These are phyloP conservation scores for Neurospora tetrasperma DNA, from an alignment of 495 filamentous ascomycete genomes.

Conservation along the genomic window DNA sequence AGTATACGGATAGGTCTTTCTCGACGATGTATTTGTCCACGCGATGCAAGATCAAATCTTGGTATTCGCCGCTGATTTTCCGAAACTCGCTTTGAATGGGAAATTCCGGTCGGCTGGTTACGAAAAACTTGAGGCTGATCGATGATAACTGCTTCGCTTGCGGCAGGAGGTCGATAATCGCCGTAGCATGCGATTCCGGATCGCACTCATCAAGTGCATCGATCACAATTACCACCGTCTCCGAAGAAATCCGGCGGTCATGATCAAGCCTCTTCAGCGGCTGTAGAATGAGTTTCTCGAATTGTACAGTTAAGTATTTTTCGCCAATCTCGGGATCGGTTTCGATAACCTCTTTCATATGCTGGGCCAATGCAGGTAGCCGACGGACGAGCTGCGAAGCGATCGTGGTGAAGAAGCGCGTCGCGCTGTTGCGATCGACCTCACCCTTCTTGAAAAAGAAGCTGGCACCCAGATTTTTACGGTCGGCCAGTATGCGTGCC, in stretches of 20 bases:
- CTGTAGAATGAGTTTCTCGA: constrained; percentile 24
- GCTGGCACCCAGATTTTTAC: no score
- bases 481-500: no score
- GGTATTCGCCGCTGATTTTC: constrained; percentile 8
- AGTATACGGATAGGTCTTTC: constrained; percentile 21
- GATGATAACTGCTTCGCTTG: constrained; percentile 1
- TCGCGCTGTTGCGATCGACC: no score
- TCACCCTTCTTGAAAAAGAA: no score
- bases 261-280: constrained; percentile 15
- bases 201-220: constrained; percentile 44
- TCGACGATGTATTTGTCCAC: constrained; percentile 15
- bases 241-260: no score
- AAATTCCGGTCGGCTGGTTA: constrained; percentile 19
- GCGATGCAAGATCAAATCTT: constrained; percentile 19
- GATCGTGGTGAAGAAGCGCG: no score
- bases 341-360: no score
- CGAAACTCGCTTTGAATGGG: constrained; percentile 19
- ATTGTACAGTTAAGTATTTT: no score
- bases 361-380: no score
- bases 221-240: constrained; percentile 30
- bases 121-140: constrained; percentile 5
- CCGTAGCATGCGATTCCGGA: constrained; percentile 23
- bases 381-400: no score
- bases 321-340: no score
- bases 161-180: constrained; percentile 27